Evolutionary conservation across 495 filamentous ascomycete species (phyloP), one percentile per base, ranked within the genome.

Genomic region (Aspergillus saccharolyticus): DNA sequence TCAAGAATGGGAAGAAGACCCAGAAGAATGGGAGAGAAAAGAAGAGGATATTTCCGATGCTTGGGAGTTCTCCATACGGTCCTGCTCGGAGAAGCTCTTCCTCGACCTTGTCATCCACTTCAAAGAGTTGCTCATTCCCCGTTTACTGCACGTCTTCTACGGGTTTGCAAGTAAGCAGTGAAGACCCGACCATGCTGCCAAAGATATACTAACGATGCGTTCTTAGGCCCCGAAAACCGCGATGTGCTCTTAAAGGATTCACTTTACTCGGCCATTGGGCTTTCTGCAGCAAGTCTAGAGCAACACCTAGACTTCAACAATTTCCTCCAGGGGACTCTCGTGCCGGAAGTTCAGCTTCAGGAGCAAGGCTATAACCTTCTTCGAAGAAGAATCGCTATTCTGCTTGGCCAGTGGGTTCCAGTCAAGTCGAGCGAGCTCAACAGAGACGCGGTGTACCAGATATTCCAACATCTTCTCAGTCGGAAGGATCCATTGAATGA

Each of bases 61-160:
- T 7, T 95, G 85, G 81, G 89, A 96, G 62, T 95, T 91, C 73
- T 84, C 91, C 22, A 84, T 97, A 44, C 84, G 91, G 8, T 88
- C 90, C 0, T 98, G 94, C 65, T 86, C 91, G 0, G 92, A 97
- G 71, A 95, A 91, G 69, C 78, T 98, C 16, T 96, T 97, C 68
- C 78, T 97, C 63, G 94, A 97, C 61, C 80, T 98, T 1, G 81
- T 96, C 21, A 88, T 88, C 42, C 85, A 96, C 68, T 91, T 89
- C 78, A 95, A 90, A 67, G 78, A 85, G 19, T 71, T 94, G 18
- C 78, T 96, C 3, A 79, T 89, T 22, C 78, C 83, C 39, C 90
- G 90, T 2, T 75, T 98, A 10, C 69, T 96, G 56, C 78, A 78
- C 12, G 91, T 96, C 50, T 96, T 96, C 69, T 74, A 84, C 48